Conservation (phyloP, 768 basidiomycete species). For the Artomyces pyxidatus region DNA sequence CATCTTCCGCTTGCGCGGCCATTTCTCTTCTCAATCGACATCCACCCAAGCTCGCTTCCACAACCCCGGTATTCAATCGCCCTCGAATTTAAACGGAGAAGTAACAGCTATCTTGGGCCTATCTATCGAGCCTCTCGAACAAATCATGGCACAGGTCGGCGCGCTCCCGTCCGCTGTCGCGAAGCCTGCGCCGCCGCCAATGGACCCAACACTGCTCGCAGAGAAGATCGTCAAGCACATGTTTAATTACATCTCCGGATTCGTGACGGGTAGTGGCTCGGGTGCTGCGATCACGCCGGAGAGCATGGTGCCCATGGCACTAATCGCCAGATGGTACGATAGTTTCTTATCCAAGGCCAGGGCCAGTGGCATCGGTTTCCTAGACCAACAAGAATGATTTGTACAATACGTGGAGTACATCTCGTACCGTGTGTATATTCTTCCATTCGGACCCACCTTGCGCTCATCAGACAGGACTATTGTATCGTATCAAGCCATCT, state of each 20-base stretch:
- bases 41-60: conserved; percentile 25
- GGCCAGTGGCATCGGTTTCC: conserved; percentile 51
- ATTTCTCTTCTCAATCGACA: conserved; percentile 35
- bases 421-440: no score
- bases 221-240: conserved; percentile 68
- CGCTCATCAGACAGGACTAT: no score
- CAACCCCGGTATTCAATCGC: conserved; percentile 18
- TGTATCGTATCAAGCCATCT: no score
- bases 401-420: neutral
- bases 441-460: no score
- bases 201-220: conserved; percentile 49
- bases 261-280: conserved; percentile 32
- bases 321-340: conserved; percentile 69
- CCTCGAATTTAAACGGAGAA: conserved; percentile 24
- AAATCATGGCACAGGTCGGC: conserved; percentile 52
- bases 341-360: conserved; percentile 50
- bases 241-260: conserved; percentile 68
- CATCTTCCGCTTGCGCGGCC: conserved; percentile 74
- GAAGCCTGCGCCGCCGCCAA: conserved; percentile 19
- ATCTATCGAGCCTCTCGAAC: conserved; percentile 64
- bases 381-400: conserved; percentile 35
- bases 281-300: conserved; percentile 36
- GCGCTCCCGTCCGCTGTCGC: conserved; percentile 29
- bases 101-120: conserved; percentile 74
- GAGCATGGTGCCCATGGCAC: conserved; percentile 49